Base-by-base conservation (phyloP, 225 moss, liverwort and hornwort species). In the Anthoceros angustus region DNA sequence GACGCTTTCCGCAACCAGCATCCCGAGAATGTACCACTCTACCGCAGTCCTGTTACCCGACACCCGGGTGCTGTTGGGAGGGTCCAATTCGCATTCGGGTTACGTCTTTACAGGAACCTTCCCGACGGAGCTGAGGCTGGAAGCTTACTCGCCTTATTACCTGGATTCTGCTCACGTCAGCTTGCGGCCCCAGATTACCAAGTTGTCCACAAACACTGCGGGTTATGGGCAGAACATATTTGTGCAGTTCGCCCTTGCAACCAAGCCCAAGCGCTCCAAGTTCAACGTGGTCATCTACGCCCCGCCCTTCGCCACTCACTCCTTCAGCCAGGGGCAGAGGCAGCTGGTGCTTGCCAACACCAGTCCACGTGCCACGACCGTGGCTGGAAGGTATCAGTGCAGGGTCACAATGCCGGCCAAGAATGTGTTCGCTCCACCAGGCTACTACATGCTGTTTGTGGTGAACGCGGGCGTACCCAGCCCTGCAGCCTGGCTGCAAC, bases 281-380 rank as follows among this genome's bases (percentile, higher is more conserved):
- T 18, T 6, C 18, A 11, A 5, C 8, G 55, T n/a, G 55, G 6
- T 55, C 67, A 62, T 87, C 43, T 80, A 84, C 0, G 81, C 79
- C 0, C 81, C 87, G 2, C 80, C 87, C 16, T 87, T 84, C 41
- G 77, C 78, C 0, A 87, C 87, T 11, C 87, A 87, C 65, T 76
- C 84, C 11, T 74, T 25, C 61, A 74, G 74, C 16, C 81, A 79
- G 86, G 79, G 76, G 67, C 82, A 84, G 64, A 62, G 84, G 7
- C 16, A 77, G 74, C 74, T 81, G 5, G 39, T 81, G 0, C 45
- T 87, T 3, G 69, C 7, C n/a, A 16, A 49, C 0, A 14, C 7
- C 4, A 65, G 14, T 66, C 76, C 0, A 72, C 63, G 0, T 23
- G 55, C 0, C 67, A 14, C 0, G 73, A 74, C 5, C 79, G 78